phyloP scores from a whole-genome alignment of 2,329 filamentous ascomycete genomes.

The Fusarium graminum region DNA sequence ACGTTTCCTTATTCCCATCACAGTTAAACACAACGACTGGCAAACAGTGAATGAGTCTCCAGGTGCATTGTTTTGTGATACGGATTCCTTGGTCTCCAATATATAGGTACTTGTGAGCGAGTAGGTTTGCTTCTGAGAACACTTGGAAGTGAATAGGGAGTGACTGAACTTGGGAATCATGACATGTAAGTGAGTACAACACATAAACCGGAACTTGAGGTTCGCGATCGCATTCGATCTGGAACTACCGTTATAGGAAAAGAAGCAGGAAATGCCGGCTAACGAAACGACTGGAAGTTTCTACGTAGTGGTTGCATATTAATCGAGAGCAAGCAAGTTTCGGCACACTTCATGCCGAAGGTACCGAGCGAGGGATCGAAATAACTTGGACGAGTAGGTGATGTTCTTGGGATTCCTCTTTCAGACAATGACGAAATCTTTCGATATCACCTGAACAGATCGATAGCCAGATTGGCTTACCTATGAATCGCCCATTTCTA shows the following conservation, averaged over 20 bases:
- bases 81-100: no score
- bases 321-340: neutral
- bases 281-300: neutral
- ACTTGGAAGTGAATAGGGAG: no score
- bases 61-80: no score
- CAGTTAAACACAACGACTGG: no score
- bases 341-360: constrained; percentile 14
- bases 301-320: neutral
- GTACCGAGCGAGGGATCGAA: neutral
- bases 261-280: neutral
- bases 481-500: no score
- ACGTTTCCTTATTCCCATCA: neutral
- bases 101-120: no score
- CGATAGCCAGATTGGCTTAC: no score
- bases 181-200: neutral
- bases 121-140: no score
- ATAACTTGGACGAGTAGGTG: neutral
- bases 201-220: no score
- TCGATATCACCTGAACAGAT: no score
- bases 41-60: no score
- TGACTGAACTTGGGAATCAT: neutral
- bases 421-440: neutral
- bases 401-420: constrained; percentile 27
- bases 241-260: constrained; percentile 41
- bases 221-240: neutral